Evolutionary conservation across 495 filamentous ascomycete genomes (phyloP).

Genomic region (Hypoxylon perforatum): DNA sequence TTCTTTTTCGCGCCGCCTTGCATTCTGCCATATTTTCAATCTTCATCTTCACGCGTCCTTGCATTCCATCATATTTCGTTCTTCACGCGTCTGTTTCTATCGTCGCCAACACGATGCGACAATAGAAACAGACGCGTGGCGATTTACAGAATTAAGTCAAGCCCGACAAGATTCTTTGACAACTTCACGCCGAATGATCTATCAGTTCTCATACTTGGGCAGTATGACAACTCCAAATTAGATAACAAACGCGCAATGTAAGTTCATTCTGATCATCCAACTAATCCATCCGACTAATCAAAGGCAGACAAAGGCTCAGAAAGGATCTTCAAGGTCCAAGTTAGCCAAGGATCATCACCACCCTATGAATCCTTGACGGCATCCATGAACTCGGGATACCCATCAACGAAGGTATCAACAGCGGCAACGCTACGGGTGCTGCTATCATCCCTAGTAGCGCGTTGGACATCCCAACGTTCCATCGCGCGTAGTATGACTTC

Average conservation of each 20-base stretch:
- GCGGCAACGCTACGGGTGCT: constrained; percentile 59
- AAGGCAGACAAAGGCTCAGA: constrained; percentile 2
- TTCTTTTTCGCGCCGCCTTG: no score
- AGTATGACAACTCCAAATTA: neutral
- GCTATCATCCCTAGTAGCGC: constrained; percentile 60
- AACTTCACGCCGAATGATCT: neutral
- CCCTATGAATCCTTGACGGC: constrained; percentile 61
- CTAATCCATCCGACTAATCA: neutral
- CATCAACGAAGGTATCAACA: constrained; percentile 56
- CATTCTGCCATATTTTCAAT: no score
- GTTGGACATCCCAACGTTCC: no score
- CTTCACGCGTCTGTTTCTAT: no score
- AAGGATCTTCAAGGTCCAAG: neutral
- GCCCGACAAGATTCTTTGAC: no score
- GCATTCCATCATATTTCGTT: no score
- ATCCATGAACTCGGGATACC: constrained; percentile 63
- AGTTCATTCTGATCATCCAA: neutral
- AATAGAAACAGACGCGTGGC: no score
- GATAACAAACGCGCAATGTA: neutral
- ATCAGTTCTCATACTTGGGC: constrained; percentile 7
- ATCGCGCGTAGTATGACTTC: no score
- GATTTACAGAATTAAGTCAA: no score
- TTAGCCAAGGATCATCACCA: neutral
- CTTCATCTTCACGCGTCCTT: no score
- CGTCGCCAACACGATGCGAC: no score